These are phyloP conservation scores for Phoma sp. DNA, from an alignment of 2,329 filamentous ascomycete genomes.

Conservation along the genomic window DNA sequence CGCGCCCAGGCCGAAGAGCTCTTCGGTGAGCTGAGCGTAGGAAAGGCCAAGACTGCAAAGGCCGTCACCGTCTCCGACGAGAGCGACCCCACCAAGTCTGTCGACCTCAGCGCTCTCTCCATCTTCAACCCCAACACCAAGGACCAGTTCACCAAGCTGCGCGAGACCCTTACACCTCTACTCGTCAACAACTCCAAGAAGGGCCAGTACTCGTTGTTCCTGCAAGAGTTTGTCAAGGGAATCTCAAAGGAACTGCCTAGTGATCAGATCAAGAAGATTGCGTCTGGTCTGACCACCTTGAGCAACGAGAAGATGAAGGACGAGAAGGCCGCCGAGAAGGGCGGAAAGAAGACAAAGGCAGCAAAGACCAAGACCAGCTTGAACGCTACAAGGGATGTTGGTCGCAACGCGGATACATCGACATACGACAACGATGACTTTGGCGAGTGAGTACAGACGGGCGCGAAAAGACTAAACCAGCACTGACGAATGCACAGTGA, in stretches of 20 bases:
- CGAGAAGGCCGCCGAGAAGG: conserved; percentile 93
- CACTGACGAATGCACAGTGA: conserved; percentile 40
- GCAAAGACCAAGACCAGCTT: conserved; percentile 92
- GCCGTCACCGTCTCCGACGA: conserved; percentile 72
- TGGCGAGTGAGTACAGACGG: conserved; percentile 74
- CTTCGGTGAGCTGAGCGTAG: conserved; percentile 77
- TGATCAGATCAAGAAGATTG: conserved; percentile 95
- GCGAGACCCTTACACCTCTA: conserved; percentile 79
- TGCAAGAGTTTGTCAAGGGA: conserved; percentile 89
- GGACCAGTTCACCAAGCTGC: conserved; percentile 80
- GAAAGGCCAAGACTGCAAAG: conserved; percentile 73
- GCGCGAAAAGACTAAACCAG: not conserved
- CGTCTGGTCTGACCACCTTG: conserved; percentile 83
- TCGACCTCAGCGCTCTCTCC: conserved; percentile 80
- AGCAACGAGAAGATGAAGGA: conserved; percentile 99
- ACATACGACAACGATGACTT: conserved; percentile 84
- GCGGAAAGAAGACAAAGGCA: conserved; percentile 95
- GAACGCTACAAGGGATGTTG: conserved; percentile 67
- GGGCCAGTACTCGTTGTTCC: conserved; percentile 86
- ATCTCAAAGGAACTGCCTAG: conserved; percentile 86
- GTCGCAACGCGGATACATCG: conserved; percentile 69
- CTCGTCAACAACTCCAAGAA: conserved; percentile 80
- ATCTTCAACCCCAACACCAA: conserved; percentile 92
- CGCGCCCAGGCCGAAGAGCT: conserved; percentile 89
- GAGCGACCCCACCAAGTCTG: conserved; percentile 75